Evolutionary conservation across 495 filamentous ascomycete genomes (phyloP), one percentile per base, ranked within the genome.

Genomic region (Chaetomidium leptoderma): DNA sequence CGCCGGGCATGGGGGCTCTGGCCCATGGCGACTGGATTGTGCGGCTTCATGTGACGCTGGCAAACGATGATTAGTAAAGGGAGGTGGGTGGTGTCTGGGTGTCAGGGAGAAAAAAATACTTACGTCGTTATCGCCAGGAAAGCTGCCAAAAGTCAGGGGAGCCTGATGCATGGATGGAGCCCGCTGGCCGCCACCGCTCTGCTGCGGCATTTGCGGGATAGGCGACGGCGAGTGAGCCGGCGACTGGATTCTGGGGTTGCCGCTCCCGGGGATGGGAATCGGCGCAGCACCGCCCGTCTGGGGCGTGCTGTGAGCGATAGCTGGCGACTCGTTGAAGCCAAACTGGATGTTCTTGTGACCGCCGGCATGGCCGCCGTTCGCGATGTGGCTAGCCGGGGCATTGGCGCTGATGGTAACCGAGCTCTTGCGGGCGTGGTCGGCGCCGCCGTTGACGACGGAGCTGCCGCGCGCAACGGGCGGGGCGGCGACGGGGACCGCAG

Each of bases 391-490:
- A 53, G 79, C 86, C 14, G 88, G 82, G 36, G 87, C 88, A 59
- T 85, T 82, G 47, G 90, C 86, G 66, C 80, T 91, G 74, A 96
- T 95, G 54, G 89, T 93, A 56, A 96, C 87, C 17, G 90, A 92
- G 53, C 84, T 84, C 74, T 93, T 93, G 58, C 89, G 83, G 59
- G 74, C 80, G 76, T 97, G 92, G 60, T 92, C 87, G 55, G 72
- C 46, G 46, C 74, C 69, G 47, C 85, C 80, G 65, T 84, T 78
- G 48, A 79, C 70, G 66, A 76, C 72, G 44, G 84, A 75, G 59
- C 76, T 81, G 61, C 83, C 83, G 65, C 85, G 83, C 77, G 86
- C 87, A 56, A 86, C 82, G 52, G 72, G 63, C 48, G 74, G 67
- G 30, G 70, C 66, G 45, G 74, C 70, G 37, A 74, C 67, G 45